Conservation (phyloP, 345 rosid genomes). For the Erysimum cheiranthoides region DNA sequence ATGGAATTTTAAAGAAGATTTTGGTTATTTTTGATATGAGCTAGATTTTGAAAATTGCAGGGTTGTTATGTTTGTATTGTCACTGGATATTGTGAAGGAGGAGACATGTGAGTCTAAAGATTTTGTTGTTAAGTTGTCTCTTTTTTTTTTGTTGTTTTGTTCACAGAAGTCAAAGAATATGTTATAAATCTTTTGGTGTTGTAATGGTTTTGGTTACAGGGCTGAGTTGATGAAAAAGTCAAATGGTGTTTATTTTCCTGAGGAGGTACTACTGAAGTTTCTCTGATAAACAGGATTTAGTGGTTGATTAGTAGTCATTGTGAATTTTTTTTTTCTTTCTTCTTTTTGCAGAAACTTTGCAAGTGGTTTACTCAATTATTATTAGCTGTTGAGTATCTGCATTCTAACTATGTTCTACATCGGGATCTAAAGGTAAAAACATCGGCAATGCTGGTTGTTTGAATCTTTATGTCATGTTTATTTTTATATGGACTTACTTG, state of each 20-base stretch:
- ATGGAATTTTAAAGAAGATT: conserved; percentile 13
- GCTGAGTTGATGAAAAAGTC: conserved; percentile 96
- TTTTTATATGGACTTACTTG: conserved; percentile 46
- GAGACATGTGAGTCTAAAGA: conserved; percentile 85
- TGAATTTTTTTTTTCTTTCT: background rate
- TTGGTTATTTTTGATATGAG: background rate
- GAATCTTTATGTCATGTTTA: conserved; percentile 21
- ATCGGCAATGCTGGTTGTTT: conserved; percentile 27
- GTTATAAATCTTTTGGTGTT: conserved; percentile 21
- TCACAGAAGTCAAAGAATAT: conserved; percentile 14
- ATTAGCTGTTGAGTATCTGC: conserved; percentile 93
- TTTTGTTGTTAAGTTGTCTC: conserved; percentile 7
- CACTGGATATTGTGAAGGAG: conserved; percentile 99
- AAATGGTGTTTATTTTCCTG: conserved; percentile 87
- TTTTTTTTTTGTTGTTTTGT: conserved; percentile 31
- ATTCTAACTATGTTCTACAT: conserved; percentile 94
- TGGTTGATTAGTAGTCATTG: conserved; percentile 8
- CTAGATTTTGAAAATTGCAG: conserved; percentile 50
- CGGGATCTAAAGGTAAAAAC: conserved; percentile 86
- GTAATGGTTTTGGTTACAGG: conserved; percentile 52
- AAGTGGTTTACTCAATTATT: conserved; percentile 95
- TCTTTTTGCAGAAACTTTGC: conserved; percentile 76
- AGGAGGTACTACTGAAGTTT: conserved; percentile 57
- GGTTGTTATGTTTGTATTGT: conserved; percentile 99
- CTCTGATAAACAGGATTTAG: background rate